These are phyloP conservation scores for Hyphopichia wangnamkhiaoensis DNA, from an alignment of 1,139 yeast genomes.

Conservation along the genomic window DNA sequence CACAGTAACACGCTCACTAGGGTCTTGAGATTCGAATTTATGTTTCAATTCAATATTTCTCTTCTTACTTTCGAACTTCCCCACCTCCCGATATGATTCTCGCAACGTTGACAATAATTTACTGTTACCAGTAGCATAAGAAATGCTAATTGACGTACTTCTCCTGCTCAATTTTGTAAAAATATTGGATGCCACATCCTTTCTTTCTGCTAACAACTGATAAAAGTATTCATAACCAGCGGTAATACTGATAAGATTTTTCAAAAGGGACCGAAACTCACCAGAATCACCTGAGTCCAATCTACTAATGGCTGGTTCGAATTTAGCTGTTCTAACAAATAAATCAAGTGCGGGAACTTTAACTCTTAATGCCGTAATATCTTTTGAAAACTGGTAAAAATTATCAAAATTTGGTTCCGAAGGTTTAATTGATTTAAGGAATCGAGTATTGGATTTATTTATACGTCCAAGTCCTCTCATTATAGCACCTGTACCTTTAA, in stretches of 20 bases:
- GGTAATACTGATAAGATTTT: slow-evolving; percentile 23
- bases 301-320: slow-evolving; percentile 31
- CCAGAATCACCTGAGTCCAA: slow-evolving; percentile 31
- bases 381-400: slow-evolving; percentile 20
- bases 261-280: slow-evolving; percentile 25
- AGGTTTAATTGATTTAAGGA: slow-evolving; percentile 30
- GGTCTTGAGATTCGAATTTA: background rate
- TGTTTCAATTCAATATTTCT: slow-evolving; percentile 20
- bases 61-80: slow-evolving; percentile 27
- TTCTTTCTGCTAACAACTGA: slow-evolving; percentile 29
- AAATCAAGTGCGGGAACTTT: slow-evolving; percentile 22
- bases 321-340: slow-evolving; percentile 19
- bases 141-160: slow-evolving; percentile 13
- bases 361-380: slow-evolving; percentile 20
- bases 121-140: slow-evolving; percentile 18
- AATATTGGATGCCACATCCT: slow-evolving; percentile 16
- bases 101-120: slow-evolving; percentile 27
- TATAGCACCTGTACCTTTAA: slow-evolving; percentile 18
- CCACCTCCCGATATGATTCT: slow-evolving; percentile 33
- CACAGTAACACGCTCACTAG: slow-evolving; percentile 5
- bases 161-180: slow-evolving; percentile 14
- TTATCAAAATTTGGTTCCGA: slow-evolving; percentile 26
- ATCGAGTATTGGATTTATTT: slow-evolving; percentile 21
- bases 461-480: slow-evolving; percentile 17
- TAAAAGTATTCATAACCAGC: slow-evolving; percentile 35